These are phyloP conservation scores for Trichosporon sp. DNA, from an alignment of 1,284 basidiomycete species.

Conservation along the genomic window DNA sequence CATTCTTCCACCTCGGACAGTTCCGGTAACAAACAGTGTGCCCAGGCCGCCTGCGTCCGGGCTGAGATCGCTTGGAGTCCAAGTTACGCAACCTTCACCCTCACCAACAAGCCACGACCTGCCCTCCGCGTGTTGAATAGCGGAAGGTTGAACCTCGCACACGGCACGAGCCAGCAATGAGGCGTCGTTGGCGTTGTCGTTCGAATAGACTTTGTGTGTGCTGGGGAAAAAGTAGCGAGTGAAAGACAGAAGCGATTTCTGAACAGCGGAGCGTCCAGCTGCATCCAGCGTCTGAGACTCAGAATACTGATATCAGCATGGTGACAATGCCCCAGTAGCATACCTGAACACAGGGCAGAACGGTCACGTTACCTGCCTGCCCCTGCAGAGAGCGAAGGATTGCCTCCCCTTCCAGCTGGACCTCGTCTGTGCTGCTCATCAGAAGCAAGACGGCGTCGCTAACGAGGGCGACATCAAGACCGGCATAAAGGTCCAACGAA, in stretches of 20 bases:
- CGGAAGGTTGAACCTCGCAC: conserved; percentile 68
- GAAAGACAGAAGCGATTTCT: conserved; percentile 86
- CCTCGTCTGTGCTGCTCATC: conserved; percentile 58
- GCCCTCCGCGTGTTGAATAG: conserved; percentile 63
- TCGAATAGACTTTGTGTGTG: conserved; percentile 57
- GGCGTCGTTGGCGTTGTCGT: conserved; percentile 59
- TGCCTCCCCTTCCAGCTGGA: conserved; percentile 71
- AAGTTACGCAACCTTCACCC: conserved; percentile 52
- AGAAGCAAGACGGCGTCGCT: conserved; percentile 81
- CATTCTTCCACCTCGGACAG: conserved; percentile 72
- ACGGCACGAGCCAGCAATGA: conserved; percentile 67
- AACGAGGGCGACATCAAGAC: conserved; percentile 79
- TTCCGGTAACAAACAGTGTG: conserved; percentile 69
- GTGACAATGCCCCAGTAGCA: conserved; percentile 9
- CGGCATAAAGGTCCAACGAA: conserved; percentile 66
- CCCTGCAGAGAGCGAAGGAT: conserved; percentile 81
- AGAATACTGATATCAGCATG: conserved; percentile 31
- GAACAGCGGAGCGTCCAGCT: conserved; percentile 57
- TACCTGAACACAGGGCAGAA: conserved; percentile 58
- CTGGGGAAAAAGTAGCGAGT: conserved; percentile 90
- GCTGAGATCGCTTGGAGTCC: conserved; percentile 52
- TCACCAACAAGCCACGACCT: conserved; percentile 78
- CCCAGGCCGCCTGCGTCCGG: conserved; percentile 43
- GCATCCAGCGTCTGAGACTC: conserved; percentile 53
- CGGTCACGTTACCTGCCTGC: conserved; percentile 60